A percentile compares a stretch with the other conserved stretches of the same genome.
These are phyloP conservation scores for Lenwebbia sp. DNA, from an alignment of 345 rosid genomes.

Conservation along the genomic window DNA sequence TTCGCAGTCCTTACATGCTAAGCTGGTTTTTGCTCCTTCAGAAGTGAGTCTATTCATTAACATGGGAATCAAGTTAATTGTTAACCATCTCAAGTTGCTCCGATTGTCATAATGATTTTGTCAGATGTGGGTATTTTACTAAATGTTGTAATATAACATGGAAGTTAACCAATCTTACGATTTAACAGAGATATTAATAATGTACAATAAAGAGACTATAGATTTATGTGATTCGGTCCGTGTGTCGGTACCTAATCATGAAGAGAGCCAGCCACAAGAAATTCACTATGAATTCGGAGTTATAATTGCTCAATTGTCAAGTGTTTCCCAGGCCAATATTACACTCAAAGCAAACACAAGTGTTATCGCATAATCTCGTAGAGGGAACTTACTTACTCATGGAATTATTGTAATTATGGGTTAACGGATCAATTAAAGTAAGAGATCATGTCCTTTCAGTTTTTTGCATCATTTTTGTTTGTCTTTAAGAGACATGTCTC, in stretches of 20 bases:
- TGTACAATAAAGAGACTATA: background rate
- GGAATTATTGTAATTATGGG: no score
- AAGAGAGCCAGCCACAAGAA: background rate
- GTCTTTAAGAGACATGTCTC: no score
- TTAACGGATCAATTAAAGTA: no score
- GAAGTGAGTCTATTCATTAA: background rate
- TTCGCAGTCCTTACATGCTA: background rate
- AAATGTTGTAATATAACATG: background rate
- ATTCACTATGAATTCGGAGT: background rate
- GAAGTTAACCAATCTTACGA: background rate
- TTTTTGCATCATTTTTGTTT: no score
- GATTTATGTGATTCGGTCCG: background rate
- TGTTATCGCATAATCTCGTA: background rate
- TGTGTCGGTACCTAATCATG: background rate
- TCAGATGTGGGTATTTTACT: background rate
- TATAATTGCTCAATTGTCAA: background rate
- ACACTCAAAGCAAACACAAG: background rate
- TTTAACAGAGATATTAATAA: background rate
- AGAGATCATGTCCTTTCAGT: no score
- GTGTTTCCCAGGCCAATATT: background rate
- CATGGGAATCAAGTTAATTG: background rate
- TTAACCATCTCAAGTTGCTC: background rate
- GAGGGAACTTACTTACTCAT: background rate
- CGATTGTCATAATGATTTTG: background rate
- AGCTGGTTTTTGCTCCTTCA: background rate